A percentile compares a stretch with the other conserved stretches of the same genome.
These are phyloP conservation scores for Diplodia intermedia DNA, from an alignment of 2,329 filamentous ascomycete genomes.

Conservation along the genomic window DNA sequence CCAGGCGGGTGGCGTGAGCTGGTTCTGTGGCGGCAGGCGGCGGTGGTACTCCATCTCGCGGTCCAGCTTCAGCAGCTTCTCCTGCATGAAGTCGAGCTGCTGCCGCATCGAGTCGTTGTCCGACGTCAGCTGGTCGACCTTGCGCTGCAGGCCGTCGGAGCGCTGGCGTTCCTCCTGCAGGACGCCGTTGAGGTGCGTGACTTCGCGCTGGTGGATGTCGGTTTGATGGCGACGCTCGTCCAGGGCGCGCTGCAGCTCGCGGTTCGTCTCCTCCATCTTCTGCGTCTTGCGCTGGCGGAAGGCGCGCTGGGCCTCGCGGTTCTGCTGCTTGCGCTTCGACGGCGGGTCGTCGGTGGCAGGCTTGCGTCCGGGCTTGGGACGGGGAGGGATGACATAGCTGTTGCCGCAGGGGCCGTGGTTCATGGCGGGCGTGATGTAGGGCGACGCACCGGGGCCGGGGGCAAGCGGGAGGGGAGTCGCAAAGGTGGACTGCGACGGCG, in stretches of 20 bases:
- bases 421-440: constrained; percentile 32
- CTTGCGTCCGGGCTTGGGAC: constrained; percentile 79
- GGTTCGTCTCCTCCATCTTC: constrained; percentile 73
- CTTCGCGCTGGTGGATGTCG: constrained; percentile 33
- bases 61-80: constrained; percentile 30
- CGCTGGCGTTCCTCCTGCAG: constrained; percentile 32
- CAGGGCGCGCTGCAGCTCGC: constrained; percentile 45
- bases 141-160: constrained; percentile 32
- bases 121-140: constrained; percentile 33
- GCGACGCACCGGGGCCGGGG: constrained; percentile 20
- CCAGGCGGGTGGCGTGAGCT: constrained; percentile 34
- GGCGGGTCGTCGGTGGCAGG: constrained; percentile 91
- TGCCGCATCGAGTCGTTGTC: constrained; percentile 33
- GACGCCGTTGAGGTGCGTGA: constrained; percentile 32
- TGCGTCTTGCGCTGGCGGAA: constrained; percentile 88
- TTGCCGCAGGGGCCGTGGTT: constrained; percentile 45
- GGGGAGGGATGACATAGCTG: constrained; percentile 49
- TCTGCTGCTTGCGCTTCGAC: constrained; percentile 93
- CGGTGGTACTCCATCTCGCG: constrained; percentile 29
- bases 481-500: constrained; percentile 4
- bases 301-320: constrained; percentile 86
- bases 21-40: constrained; percentile 25
- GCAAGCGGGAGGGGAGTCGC: constrained; percentile 23
- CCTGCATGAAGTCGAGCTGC: constrained; percentile 31
- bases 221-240: constrained; percentile 34